These are phyloP conservation scores for Trichoderma erinaceum DNA, from an alignment of 495 filamentous ascomycete species.

Conservation along the genomic window DNA sequence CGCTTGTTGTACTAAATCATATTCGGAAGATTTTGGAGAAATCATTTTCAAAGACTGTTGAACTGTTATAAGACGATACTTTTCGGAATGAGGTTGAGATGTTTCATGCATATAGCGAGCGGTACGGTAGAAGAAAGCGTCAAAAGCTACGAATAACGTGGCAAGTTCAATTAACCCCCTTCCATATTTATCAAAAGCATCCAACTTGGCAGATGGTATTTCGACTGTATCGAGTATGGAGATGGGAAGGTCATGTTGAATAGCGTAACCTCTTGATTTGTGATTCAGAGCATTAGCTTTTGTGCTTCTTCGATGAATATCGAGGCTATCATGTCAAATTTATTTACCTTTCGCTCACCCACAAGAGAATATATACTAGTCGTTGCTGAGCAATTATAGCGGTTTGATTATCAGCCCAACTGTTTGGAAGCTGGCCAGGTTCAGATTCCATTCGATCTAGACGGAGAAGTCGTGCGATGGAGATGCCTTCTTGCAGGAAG, in stretches of 20 bases:
- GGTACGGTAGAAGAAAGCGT: conserved; percentile 1
- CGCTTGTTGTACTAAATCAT: background rate
- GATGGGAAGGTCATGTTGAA: background rate
- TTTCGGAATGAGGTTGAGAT: background rate
- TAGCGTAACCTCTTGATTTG: background rate
- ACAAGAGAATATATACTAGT: background rate
- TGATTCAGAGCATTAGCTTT: background rate
- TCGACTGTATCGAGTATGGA: background rate
- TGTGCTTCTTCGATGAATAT: background rate
- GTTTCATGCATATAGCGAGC: background rate
- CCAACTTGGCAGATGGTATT: background rate
- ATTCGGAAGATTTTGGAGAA: background rate
- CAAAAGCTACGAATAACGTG: background rate
- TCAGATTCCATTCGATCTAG: background rate
- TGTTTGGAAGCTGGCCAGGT: background rate
- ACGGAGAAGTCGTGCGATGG: conserved; percentile 5
- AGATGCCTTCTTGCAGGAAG: background rate
- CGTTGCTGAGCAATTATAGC: background rate
- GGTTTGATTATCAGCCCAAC: background rate
- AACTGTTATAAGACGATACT: background rate
- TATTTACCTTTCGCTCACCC: conserved; percentile 9
- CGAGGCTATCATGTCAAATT: background rate
- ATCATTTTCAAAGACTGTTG: background rate
- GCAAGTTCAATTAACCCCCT: conserved; percentile 6
- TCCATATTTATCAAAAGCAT: conserved; percentile 1